Conservation (phyloP, 2,329 filamentous ascomycete genomes). For the Monascus ruber region DNA sequence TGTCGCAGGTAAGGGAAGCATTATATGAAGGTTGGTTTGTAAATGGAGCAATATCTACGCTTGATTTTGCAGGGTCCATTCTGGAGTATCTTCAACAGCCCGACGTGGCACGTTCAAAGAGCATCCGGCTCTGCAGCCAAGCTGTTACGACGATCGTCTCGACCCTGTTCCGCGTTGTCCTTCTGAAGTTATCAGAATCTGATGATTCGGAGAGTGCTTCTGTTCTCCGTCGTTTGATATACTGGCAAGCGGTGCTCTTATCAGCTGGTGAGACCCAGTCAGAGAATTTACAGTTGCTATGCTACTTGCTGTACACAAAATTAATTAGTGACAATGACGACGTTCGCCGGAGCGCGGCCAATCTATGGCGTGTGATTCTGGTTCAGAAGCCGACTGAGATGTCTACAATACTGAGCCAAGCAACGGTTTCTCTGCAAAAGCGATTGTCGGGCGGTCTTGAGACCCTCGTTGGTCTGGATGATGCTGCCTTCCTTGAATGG, state of each 20-base stretch:
- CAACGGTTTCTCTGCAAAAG: constrained; percentile 58
- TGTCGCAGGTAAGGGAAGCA: constrained; percentile 71
- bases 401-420: constrained; percentile 59
- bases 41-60: constrained; percentile 67
- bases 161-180: constrained; percentile 65
- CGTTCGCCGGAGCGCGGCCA: constrained; percentile 65
- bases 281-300: constrained; percentile 74
- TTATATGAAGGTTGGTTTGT: constrained; percentile 96
- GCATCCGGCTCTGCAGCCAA: constrained; percentile 80
- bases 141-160: constrained; percentile 64
- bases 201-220: constrained; percentile 58
- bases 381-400: constrained; percentile 87
- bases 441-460: constrained; percentile 66
- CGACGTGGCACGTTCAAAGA: constrained; percentile 70
- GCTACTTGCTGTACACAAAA: constrained; percentile 86
- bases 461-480: constrained; percentile 76
- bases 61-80: constrained; percentile 76
- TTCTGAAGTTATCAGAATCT: constrained; percentile 73
- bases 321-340: constrained; percentile 58
- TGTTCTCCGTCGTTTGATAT: constrained; percentile 76
- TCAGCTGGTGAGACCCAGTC: constrained; percentile 65
- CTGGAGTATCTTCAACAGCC: constrained; percentile 82
- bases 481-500: constrained; percentile 78
- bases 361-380: constrained; percentile 81
- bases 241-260: constrained; percentile 90